Conservation (phyloP, 805 yeast genomes). For the Ogataea methanolica region DNA sequence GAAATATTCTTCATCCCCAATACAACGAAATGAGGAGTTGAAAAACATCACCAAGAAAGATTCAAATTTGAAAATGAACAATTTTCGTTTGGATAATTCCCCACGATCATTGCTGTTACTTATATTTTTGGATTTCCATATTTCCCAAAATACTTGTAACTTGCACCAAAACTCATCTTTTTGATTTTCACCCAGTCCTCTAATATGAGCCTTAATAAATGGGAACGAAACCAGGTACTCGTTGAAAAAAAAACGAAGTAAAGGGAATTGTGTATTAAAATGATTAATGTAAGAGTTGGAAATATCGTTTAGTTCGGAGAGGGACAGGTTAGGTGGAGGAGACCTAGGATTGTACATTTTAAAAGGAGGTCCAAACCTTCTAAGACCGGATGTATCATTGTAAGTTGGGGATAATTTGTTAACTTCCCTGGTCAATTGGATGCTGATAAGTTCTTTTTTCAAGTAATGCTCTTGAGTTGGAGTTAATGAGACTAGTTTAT, state of each 20-base stretch:
- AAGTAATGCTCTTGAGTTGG: constrained; percentile 82
- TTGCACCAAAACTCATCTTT: constrained; percentile 64
- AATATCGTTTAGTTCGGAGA: constrained; percentile 14
- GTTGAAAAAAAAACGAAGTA: constrained; percentile 60
- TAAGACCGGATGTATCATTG: constrained; percentile 57
- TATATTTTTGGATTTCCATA: constrained; percentile 66
- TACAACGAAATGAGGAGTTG: constrained; percentile 69
- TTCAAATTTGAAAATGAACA: constrained; percentile 56
- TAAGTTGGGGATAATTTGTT: constrained; percentile 39
- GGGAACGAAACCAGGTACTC: constrained; percentile 71
- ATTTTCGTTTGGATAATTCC: constrained; percentile 65
- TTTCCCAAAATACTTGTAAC: constrained; percentile 78
- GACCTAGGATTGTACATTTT: constrained; percentile 38
- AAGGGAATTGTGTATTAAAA: constrained; percentile 49
- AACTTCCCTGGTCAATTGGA: constrained; percentile 61
- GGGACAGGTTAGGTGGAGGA: constrained; percentile 18
- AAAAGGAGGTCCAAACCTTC: constrained; percentile 79
- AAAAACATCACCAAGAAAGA: constrained; percentile 62
- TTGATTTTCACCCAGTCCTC: constrained; percentile 5
- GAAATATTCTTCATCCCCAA: constrained; percentile 48
- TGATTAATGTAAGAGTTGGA: constrained; percentile 15
- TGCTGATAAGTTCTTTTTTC: constrained; percentile 71
- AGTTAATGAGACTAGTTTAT: constrained; percentile 27
- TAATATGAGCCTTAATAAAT: constrained; percentile 51
- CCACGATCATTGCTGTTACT: constrained; percentile 73